Evolutionary conservation across 768 basidiomycete species (phyloP).

Genomic region (Lyophyllum semitale): DNA sequence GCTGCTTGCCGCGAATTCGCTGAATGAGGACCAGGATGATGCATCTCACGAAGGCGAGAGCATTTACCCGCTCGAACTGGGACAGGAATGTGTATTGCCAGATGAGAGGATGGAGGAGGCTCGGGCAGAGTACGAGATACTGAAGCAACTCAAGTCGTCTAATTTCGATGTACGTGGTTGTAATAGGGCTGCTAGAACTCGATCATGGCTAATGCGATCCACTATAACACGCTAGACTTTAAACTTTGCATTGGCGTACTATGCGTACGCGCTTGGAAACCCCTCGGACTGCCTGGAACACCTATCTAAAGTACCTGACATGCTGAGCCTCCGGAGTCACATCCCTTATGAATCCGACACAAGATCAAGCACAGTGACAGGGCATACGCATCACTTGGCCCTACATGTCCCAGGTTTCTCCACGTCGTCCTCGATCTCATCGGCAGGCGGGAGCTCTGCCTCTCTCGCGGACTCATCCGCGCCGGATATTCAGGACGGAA

Average conservation of each 20-base stretch:
- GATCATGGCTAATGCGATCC: neutral
- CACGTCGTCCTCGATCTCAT: constrained; percentile 43
- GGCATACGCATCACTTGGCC: constrained; percentile 16
- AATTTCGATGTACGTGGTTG: constrained; percentile 57
- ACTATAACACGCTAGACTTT: constrained; percentile 52
- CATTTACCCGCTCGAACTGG: constrained; percentile 43
- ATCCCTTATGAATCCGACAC: constrained; percentile 42
- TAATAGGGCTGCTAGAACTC: neutral
- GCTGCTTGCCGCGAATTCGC: constrained; percentile 47
- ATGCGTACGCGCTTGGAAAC: constrained; percentile 74
- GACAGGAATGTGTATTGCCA: constrained; percentile 57
- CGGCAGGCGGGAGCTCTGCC: constrained; percentile 51
- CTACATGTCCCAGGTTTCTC: constrained; percentile 36
- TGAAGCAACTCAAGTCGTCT: constrained; percentile 51
- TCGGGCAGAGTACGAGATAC: constrained; percentile 47
- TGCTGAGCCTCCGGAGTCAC: constrained; percentile 55
- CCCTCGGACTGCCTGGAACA: constrained; percentile 64
- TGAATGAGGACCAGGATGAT: constrained; percentile 60
- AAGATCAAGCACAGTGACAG: constrained; percentile 35
- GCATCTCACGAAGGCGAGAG: constrained; percentile 31
- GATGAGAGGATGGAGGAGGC: constrained; percentile 64
- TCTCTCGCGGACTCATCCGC: constrained; percentile 41
- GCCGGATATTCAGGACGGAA: constrained; percentile 66
- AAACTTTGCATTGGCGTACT: constrained; percentile 72
- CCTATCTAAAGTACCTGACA: constrained; percentile 54